phyloP scores from a whole-genome alignment of 768 basidiomycete genomes.

The Suillus cothurnatus region DNA sequence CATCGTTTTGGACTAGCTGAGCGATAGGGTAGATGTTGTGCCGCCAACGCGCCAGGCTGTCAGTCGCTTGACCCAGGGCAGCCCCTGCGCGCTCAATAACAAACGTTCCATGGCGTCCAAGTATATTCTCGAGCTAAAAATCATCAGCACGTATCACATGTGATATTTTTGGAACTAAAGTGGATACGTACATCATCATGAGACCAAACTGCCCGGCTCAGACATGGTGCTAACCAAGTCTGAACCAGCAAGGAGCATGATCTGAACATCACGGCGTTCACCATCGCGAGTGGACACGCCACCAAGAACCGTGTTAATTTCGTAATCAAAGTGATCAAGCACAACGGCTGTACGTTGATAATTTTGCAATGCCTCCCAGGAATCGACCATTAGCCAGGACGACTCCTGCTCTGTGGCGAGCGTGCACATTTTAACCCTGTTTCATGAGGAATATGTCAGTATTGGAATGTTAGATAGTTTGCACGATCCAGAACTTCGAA shows the following conservation, averaged over 20 bases:
- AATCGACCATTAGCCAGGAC: slow-evolving; percentile 95
- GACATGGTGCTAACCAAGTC: slow-evolving; percentile 98
- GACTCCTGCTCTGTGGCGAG: slow-evolving; percentile 89
- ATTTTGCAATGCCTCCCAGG: slow-evolving; percentile 96
- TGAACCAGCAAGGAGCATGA: slow-evolving; percentile 95
- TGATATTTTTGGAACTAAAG: slow-evolving; percentile 4
- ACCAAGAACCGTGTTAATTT: slow-evolving; percentile 84
- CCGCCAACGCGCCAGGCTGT: slow-evolving; percentile 71
- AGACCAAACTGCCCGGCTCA: slow-evolving; percentile 97
- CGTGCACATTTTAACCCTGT: slow-evolving; percentile 84
- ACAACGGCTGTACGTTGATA: slow-evolving; percentile 98
- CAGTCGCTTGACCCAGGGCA: slow-evolving; percentile 81
- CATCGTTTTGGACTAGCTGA: slow-evolving; percentile 96
- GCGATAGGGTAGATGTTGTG: slow-evolving; percentile 89
- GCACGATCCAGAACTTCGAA: slow-evolving; percentile 2
- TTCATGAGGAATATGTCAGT: slow-evolving; percentile 30
- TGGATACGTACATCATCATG: slow-evolving; percentile 78
- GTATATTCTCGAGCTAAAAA: slow-evolving; percentile 87
- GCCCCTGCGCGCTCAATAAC: slow-evolving; percentile 96
- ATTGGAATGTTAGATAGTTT: slow-evolving; percentile 3
- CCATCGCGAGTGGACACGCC: slow-evolving; percentile 76
- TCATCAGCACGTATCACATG: slow-evolving; percentile 9
- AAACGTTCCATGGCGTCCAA: slow-evolving; percentile 91
- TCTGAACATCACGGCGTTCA: slow-evolving; percentile 70
- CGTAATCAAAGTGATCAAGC: slow-evolving; percentile 94